Evolutionary conservation across 2,329 filamentous ascomycete species (phyloP).

Genomic region (Monosporascus ibericus): DNA sequence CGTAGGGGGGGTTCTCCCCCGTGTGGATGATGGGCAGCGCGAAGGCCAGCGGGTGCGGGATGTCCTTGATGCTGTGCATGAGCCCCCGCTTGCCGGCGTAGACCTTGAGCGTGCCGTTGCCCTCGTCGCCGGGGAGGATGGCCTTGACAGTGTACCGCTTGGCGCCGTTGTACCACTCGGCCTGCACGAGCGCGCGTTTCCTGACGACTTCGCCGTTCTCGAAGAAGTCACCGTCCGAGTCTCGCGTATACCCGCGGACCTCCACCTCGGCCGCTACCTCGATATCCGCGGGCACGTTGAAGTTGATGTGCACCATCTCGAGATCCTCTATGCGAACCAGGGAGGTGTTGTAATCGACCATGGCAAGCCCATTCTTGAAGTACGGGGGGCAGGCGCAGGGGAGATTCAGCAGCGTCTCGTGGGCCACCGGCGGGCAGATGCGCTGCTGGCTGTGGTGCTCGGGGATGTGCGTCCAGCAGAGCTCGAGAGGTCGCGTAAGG

Average conservation of each 20-base stretch:
- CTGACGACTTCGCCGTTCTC: slow-evolving; percentile 82
- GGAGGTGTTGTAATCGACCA: slow-evolving; percentile 88
- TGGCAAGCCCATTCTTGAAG: slow-evolving; percentile 74
- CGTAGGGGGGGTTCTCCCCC: slow-evolving; percentile 88
- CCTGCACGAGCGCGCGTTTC: slow-evolving; percentile 84
- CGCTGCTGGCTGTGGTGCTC: slow-evolving; percentile 85
- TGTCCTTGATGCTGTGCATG: slow-evolving; percentile 97
- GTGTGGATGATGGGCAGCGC: slow-evolving; percentile 85
- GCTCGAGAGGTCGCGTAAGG: slow-evolving; percentile 77
- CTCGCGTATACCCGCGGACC: slow-evolving; percentile 70
- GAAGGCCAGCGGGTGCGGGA: slow-evolving; percentile 85
- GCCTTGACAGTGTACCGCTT: slow-evolving; percentile 95
- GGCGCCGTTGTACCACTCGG: slow-evolving; percentile 79
- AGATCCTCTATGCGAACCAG: slow-evolving; percentile 80
- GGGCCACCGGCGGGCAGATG: slow-evolving; percentile 79
- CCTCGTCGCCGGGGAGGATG: slow-evolving; percentile 84
- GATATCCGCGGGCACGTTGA: slow-evolving; percentile 82
- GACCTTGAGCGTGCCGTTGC: slow-evolving; percentile 78
- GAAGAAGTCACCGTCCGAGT: slow-evolving; percentile 85
- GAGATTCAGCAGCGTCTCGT: slow-evolving; percentile 79
- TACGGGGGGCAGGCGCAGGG: slow-evolving; percentile 82
- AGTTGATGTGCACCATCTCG: slow-evolving; percentile 85
- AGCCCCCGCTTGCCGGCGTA: slow-evolving; percentile 92
- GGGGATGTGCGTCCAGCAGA: slow-evolving; percentile 94
- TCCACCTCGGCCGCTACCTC: slow-evolving; percentile 92